Conservation (phyloP, 768 basidiomycete species). For the Suillus placidus region DNA sequence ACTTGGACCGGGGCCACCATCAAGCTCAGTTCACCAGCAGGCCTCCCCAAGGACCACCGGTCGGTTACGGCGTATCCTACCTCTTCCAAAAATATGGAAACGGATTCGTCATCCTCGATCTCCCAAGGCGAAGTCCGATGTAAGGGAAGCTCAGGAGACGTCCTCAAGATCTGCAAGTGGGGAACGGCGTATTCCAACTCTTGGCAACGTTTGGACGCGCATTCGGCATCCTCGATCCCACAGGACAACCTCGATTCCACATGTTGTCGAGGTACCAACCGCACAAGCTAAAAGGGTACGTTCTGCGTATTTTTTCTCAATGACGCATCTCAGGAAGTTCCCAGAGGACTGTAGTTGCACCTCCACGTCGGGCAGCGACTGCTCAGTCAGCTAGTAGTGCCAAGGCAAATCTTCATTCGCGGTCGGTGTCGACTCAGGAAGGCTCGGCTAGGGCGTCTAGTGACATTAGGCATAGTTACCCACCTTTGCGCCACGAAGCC, state of each 20-base stretch:
- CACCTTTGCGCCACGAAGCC: not conserved
- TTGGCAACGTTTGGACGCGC: not conserved
- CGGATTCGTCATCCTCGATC: not conserved
- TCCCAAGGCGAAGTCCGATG: not conserved
- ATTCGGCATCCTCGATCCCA: not conserved
- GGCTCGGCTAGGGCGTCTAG: not conserved
- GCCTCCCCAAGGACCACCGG: not conserved
- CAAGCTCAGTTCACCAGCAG: not conserved
- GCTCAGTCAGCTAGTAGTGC: not conserved
- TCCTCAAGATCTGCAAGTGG: not conserved
- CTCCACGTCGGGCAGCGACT: not conserved
- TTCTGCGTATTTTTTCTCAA: not conserved
- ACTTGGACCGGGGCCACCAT: not conserved
- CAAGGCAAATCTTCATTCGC: not conserved
- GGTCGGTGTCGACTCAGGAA: not conserved
- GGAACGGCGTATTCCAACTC: not conserved
- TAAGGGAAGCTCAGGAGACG: not conserved
- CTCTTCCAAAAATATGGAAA: not conserved
- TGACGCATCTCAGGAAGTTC: not conserved
- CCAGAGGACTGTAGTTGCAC: not conserved
- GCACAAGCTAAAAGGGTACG: constrained; percentile 1
- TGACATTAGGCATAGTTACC: too few species aligned
- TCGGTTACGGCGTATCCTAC: not conserved
- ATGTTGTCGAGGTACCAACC: not conserved
- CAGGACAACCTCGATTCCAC: not conserved